Percentiles rank a stretch among this genome's conserved stretches.
Evolutionary conservation across 169 alveolate genomes (phyloP).

Genomic region (Plasmodium chabaudi): DNA sequence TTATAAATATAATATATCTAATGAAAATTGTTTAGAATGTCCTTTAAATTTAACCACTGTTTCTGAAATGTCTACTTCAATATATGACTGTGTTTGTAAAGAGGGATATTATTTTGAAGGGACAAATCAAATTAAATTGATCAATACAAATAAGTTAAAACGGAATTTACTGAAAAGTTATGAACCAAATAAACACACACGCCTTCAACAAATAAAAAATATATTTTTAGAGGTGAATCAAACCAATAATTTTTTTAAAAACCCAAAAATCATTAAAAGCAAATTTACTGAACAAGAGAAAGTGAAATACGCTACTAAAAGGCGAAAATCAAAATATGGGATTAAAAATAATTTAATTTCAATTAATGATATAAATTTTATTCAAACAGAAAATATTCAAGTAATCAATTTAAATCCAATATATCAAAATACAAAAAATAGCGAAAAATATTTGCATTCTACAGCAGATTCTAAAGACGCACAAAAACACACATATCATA

Average conservation of each 20-base stretch:
- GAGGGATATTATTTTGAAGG: slow-evolving; percentile 81
- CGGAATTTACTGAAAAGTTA: slow-evolving; percentile 3
- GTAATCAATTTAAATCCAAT: background rate
- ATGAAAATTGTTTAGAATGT: slow-evolving; percentile 78
- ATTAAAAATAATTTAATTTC: background rate
- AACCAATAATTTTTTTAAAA: background rate
- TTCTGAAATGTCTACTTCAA: slow-evolving; percentile 75
- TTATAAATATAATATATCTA: slow-evolving; percentile 80
- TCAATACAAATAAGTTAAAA: slow-evolving; percentile 1
- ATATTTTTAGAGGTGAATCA: background rate
- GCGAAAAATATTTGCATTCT: background rate
- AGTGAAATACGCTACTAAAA: background rate
- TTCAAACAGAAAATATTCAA: slow-evolving; percentile 7
- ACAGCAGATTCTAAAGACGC: slow-evolving; percentile 13
- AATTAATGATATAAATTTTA: background rate
- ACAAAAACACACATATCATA: background rate
- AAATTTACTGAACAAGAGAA: background rate
- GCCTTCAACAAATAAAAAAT: background rate
- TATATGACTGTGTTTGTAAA: slow-evolving; percentile 85
- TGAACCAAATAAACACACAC: background rate
- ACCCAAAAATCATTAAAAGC: background rate
- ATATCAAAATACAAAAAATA: background rate
- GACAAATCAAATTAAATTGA: slow-evolving; percentile 6
- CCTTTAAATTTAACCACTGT: slow-evolving; percentile 81
- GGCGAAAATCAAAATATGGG: too few relatives aligned